Percentiles rank a stretch among this genome's conserved stretches.
These are phyloP conservation scores for Chalciporus pseudorubinellus DNA, from an alignment of 768 basidiomycete genomes.

Conservation along the genomic window DNA sequence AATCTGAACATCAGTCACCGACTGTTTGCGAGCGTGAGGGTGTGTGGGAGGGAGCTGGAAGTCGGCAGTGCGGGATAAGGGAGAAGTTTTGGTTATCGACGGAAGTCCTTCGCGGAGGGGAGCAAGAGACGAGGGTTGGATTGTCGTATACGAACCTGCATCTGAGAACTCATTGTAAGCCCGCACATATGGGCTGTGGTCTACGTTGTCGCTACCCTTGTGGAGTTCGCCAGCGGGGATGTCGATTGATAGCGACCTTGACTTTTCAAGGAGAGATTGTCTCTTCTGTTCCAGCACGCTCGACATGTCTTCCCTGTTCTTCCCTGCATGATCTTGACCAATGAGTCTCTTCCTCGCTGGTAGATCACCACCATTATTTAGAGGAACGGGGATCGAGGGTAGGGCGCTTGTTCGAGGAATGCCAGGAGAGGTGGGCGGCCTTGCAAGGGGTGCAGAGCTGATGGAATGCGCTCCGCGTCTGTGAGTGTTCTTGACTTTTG, in stretches of 20 bases:
- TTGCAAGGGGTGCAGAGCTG: slow-evolving; percentile 76
- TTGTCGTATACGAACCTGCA: slow-evolving; percentile 11
- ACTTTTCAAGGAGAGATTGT: slow-evolving; percentile 51
- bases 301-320: slow-evolving; percentile 39
- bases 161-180: slow-evolving; percentile 31
- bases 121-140: slow-evolving; percentile 4
- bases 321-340: slow-evolving; percentile 38
- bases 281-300: slow-evolving; percentile 53
- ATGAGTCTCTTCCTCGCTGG: slow-evolving; percentile 53
- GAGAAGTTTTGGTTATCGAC: slow-evolving; percentile 1
- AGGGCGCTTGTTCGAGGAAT: slow-evolving; percentile 41
- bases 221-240: slow-evolving; percentile 51
- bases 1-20: slow-evolving; percentile 53
- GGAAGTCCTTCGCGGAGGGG: slow-evolving; percentile 1
- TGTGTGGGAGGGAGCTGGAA: slow-evolving; percentile 58
- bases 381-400: slow-evolving; percentile 19
- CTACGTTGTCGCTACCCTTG: slow-evolving; percentile 15
- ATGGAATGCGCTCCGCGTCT: slow-evolving; percentile 77
- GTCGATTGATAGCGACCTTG: slow-evolving; percentile 60
- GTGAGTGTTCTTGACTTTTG: slow-evolving; percentile 43
- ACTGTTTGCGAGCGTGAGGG: slow-evolving; percentile 77
- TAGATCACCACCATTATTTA: slow-evolving; percentile 28
- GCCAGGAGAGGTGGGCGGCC: slow-evolving; percentile 82
- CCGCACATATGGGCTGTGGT: slow-evolving; percentile 25
- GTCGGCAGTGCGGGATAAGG: slow-evolving; percentile 48